These are phyloP conservation scores for Candolleomyces eurysporus DNA, from an alignment of 768 basidiomycete species.

Conservation along the genomic window DNA sequence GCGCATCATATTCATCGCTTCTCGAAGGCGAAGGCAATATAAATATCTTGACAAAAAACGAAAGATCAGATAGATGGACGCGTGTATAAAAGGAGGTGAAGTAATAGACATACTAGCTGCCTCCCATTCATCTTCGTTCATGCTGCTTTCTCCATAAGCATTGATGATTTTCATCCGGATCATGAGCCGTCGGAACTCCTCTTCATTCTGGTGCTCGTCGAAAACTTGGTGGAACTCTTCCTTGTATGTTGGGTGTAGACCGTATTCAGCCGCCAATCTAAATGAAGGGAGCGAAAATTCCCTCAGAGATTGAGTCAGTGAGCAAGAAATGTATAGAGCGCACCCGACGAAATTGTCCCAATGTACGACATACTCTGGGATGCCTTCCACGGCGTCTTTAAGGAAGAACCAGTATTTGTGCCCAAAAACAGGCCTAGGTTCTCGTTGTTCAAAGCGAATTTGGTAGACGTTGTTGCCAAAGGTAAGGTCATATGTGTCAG, in stretches of 20 bases:
- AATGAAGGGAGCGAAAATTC: no score
- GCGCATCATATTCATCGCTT: conserved; percentile 40
- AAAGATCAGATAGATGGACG: conserved; percentile 4
- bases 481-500: conserved; percentile 62
- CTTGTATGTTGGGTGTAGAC: conserved; percentile 70
- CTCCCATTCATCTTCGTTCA: conserved; percentile 97
- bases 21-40: conserved; percentile 90
- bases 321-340: conserved; percentile 34
- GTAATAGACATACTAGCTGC: conserved; percentile 81
- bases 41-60: conserved; percentile 61
- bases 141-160: conserved; percentile 78
- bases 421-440: conserved; percentile 67
- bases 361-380: conserved; percentile 95
- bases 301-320: not conserved
- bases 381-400: conserved; percentile 92
- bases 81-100: not conserved
- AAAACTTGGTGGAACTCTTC: conserved; percentile 91
- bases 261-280: conserved; percentile 84
- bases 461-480: conserved; percentile 93
- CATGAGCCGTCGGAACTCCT: conserved; percentile 80
- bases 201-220: conserved; percentile 63
- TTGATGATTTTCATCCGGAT: conserved; percentile 92
- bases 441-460: conserved; percentile 79
- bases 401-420: conserved; percentile 95
- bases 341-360: conserved; percentile 92